These are phyloP conservation scores for Papilionanthe hybrid DNA, from an alignment of 116 monocot genomes.

Conservation along the genomic window DNA sequence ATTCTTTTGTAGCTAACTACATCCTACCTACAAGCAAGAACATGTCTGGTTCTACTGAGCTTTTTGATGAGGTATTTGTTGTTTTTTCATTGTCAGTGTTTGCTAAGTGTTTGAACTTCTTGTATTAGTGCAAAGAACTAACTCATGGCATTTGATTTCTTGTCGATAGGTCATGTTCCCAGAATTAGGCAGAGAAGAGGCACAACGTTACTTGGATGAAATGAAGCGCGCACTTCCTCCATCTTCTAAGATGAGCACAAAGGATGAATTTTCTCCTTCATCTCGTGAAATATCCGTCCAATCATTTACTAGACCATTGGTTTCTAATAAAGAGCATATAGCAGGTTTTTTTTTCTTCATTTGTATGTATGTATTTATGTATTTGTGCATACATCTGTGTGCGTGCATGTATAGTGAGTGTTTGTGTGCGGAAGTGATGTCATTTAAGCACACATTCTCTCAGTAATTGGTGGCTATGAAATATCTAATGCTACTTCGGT, in stretches of 20 bases:
- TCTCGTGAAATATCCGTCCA: constrained; percentile 26
- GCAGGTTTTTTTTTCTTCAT: constrained; percentile 15
- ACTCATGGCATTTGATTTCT: constrained; percentile 6
- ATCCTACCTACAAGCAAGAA: constrained; percentile 49
- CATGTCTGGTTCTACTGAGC: constrained; percentile 43
- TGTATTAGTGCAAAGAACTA: not conserved
- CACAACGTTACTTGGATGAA: constrained; percentile 45
- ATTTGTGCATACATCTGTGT: not conserved
- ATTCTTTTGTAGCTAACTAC: constrained; percentile 42
- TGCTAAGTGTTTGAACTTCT: not conserved
- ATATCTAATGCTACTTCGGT: not conserved
- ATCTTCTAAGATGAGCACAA: constrained; percentile 19
- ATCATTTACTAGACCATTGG: constrained; percentile 19
- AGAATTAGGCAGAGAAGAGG: constrained; percentile 44
- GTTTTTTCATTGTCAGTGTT: not conserved
- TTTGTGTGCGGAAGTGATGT: not conserved
- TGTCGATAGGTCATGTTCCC: constrained; percentile 49
- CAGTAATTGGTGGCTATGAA: not conserved
- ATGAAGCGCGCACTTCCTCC: constrained; percentile 39
- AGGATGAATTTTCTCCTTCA: constrained; percentile 21
- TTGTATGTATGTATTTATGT: not conserved
- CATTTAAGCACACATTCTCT: not conserved
- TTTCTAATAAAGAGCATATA: constrained; percentile 4
- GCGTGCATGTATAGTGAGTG: no score
- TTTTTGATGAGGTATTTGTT: constrained; percentile 60